Percentiles rank a stretch among this genome's conserved stretches.
Conservation (phyloP, 139 green algal genomes). For the Astrephomene gubernaculifera region DNA sequence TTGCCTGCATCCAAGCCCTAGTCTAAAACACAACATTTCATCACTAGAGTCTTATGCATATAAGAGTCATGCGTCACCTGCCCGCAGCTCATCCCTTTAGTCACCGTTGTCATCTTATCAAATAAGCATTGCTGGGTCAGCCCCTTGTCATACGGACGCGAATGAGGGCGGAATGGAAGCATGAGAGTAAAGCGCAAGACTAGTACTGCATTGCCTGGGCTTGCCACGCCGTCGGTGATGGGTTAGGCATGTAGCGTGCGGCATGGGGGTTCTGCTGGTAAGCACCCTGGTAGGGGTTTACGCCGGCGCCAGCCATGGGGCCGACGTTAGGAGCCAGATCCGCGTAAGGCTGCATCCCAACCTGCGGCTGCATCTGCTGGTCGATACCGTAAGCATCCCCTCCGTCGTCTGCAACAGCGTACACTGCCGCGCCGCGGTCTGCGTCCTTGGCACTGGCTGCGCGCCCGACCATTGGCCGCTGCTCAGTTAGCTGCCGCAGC, state of each 20-base stretch:
- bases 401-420: conserved; percentile 1
- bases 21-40: neutral
- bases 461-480: neutral
- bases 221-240: conserved; percentile 6
- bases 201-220: conserved; percentile 1
- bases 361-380: conserved; percentile 29
- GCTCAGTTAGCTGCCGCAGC: conserved; percentile 13
- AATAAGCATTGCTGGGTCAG: neutral
- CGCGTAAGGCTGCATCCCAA: neutral
- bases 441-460: neutral
- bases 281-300: conserved; percentile 17
- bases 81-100: neutral
- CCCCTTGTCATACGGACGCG: neutral
- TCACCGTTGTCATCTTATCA: neutral
- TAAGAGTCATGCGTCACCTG: neutral
- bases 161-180: neutral
- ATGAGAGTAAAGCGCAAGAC: neutral
- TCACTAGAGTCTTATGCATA: neutral
- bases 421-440: neutral
- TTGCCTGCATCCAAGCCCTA: neutral
- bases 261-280: conserved; percentile 11
- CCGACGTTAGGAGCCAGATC: neutral
- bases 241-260: conserved; percentile 6
- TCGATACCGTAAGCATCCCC: conserved; percentile 29
- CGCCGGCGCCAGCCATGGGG: neutral